phyloP scores from a whole-genome alignment of 192 early-diverging fungal genomes.

The Coemansia sp. region DNA sequence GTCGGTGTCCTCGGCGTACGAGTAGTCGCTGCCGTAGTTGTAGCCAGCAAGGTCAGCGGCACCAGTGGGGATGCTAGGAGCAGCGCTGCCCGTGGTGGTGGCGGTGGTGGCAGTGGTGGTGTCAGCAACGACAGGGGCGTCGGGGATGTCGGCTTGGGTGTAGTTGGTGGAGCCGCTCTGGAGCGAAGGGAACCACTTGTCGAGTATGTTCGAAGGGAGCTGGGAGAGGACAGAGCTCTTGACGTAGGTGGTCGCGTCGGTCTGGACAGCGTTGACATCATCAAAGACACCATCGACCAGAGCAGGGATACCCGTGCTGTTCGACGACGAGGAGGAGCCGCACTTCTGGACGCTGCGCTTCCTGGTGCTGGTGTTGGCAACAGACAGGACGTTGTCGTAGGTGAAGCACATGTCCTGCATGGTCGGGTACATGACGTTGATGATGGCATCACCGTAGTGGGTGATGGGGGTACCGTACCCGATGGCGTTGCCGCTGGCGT shows the following conservation, averaged over 20 bases:
- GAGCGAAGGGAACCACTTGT: constrained; percentile 53
- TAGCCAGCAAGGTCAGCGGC: constrained; percentile 13
- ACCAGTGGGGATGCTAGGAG: constrained; percentile 14
- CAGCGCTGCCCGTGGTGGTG: not conserved
- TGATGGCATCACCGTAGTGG: constrained; percentile 32
- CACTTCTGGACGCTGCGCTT: constrained; percentile 49
- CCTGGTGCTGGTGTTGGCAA: constrained; percentile 14
- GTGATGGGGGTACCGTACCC: constrained; percentile 16
- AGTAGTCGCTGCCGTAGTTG: constrained; percentile 8
- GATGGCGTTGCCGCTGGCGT: constrained; percentile 20
- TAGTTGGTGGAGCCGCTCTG: constrained; percentile 21
- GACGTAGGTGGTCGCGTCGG: constrained; percentile 29
- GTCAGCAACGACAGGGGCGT: constrained; percentile 14
- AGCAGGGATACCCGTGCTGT: constrained; percentile 15
- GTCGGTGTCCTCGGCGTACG: not conserved
- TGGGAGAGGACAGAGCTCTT: constrained; percentile 19
- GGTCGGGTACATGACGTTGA: constrained; percentile 34
- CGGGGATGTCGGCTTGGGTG: constrained; percentile 19
- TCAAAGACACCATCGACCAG: constrained; percentile 40
- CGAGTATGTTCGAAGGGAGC: constrained; percentile 26
- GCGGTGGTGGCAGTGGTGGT: not conserved
- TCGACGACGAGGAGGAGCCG: constrained; percentile 19
- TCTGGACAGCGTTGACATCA: constrained; percentile 24
- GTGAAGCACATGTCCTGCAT: constrained; percentile 47
- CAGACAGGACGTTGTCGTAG: constrained; percentile 44